Evolutionary conservation across 495 filamentous ascomycete genomes (phyloP), one percentile per base, ranked within the genome.

Genomic region (Penicillium arizonense): DNA sequence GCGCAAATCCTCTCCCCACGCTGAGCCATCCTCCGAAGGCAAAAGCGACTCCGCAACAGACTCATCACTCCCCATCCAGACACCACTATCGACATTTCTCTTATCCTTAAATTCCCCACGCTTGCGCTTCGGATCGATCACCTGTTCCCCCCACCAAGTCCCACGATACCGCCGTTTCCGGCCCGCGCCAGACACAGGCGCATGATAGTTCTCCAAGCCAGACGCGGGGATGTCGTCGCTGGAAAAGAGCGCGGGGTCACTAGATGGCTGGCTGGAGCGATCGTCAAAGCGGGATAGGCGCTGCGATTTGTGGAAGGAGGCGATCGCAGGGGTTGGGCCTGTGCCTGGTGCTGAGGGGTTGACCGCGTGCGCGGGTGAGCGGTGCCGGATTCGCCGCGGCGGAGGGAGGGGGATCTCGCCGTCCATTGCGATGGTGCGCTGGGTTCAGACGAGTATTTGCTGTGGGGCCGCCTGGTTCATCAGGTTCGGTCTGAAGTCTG

Each of bases 51-150:
- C 66, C 1, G 57, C 63, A 4, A 48, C 56, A 12, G 72, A 72
- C 51, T 74, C 72, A 58, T 88, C 87, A 59, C 86, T 88, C 13
- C 81, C 84, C 81, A 92, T 82, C 78, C 82, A 92, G n/a, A 93
- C 84, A 47, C 87, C 89, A 69, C 87, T 91, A 64, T 95, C 90
- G n/a, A 83, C 70, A 57, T 87, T 76, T 24, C 88, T 73, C 63
- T 78, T 77, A 32, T 76, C 75, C 53, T 72, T 76, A 42, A 77
- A 76, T 28, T 90, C 79, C 5, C 75, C 71, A 38, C 84, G 67
- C 64, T 83, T 85, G 28, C 71, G 66, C 52, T 81, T 81, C 18
- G 66, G 57, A 47, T 70, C 65, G 39, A 62, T 52, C 45, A 69
- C 82, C 55, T 74, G 77, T 66, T 87, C 86, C 18, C 83, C 77